Evolutionary conservation across 441 rosid genomes (phyloP).

Genomic region (Jatropha podagrica): DNA sequence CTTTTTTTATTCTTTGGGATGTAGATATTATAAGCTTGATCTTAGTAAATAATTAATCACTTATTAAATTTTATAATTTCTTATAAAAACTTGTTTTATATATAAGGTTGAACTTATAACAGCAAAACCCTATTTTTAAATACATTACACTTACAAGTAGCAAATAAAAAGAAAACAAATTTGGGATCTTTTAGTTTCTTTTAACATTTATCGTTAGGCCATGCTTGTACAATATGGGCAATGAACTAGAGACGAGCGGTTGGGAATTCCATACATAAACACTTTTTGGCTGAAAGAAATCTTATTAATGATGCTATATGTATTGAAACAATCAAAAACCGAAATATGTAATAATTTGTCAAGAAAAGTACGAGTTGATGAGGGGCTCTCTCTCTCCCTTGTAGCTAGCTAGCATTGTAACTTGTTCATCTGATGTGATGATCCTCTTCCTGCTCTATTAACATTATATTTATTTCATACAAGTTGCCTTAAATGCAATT

Average conservation of each 20-base stretch:
- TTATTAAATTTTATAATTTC: no score
- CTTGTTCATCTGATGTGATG: not conserved
- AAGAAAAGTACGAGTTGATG: conserved; percentile 4
- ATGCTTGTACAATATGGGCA: conserved; percentile 32
- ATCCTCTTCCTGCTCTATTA: not conserved
- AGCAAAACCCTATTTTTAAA: no score
- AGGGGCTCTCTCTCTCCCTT: conserved; percentile 6
- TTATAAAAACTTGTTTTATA: no score
- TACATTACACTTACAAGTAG: not conserved
- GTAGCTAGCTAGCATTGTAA: not conserved
- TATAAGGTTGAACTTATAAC: no score
- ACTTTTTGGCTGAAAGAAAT: conserved; percentile 18
- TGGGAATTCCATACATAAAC: conserved; percentile 16
- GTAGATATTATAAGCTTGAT: no score
- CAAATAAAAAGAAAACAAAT: conserved; percentile 19
- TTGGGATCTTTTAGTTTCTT: conserved; percentile 28
- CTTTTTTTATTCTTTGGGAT: not conserved
- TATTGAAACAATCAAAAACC: conserved; percentile 23
- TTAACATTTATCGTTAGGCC: conserved; percentile 21
- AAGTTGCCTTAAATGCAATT: not conserved
- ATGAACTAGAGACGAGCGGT: conserved; percentile 28
- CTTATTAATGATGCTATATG: conserved; percentile 21
- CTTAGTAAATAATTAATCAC: no score
- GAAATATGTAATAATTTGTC: conserved; percentile 10
- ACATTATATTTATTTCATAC: not conserved